phyloP scores from a whole-genome alignment of 495 filamentous ascomycete species.

The Penicillium turbatum region DNA sequence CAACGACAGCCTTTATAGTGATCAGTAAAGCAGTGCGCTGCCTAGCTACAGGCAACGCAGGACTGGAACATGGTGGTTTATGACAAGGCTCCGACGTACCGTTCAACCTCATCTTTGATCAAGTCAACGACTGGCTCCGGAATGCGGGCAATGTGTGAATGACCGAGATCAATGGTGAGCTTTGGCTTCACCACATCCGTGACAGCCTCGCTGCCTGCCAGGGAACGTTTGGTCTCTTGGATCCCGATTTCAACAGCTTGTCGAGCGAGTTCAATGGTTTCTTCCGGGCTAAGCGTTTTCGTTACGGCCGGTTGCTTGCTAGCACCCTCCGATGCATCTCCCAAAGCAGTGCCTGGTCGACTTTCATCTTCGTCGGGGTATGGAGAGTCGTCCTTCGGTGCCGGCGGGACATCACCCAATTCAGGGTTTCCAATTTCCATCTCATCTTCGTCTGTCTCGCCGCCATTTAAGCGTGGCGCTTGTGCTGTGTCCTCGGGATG shows the following conservation, averaged over 20 bases:
- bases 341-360: conserved; percentile 30
- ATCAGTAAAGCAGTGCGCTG: conserved; percentile 1
- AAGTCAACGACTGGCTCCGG: conserved; percentile 88
- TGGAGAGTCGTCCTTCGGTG: conserved; percentile 25
- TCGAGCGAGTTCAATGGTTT: conserved; percentile 54
- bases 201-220: conserved; percentile 62
- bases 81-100: conserved; percentile 49
- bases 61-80: neutral
- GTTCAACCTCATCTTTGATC: conserved; percentile 87
- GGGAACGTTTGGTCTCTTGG: conserved; percentile 63
- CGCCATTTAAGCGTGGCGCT: conserved; percentile 32
- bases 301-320: conserved; percentile 23
- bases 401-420: conserved; percentile 17
- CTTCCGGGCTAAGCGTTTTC: conserved; percentile 36
- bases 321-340: conserved; percentile 19
- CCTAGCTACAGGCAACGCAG: neutral
- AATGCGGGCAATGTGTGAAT: conserved; percentile 72
- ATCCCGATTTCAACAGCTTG: conserved; percentile 64
- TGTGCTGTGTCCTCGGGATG: conserved; percentile 40
- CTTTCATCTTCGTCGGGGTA: conserved; percentile 32
- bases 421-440: conserved; percentile 23
- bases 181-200: conserved; percentile 68
- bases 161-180: conserved; percentile 83
- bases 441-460: conserved; percentile 35
- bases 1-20: conserved; percentile 63